Evolutionary conservation across 768 basidiomycete species (phyloP).

Genomic region (Cytidiella melzeri): DNA sequence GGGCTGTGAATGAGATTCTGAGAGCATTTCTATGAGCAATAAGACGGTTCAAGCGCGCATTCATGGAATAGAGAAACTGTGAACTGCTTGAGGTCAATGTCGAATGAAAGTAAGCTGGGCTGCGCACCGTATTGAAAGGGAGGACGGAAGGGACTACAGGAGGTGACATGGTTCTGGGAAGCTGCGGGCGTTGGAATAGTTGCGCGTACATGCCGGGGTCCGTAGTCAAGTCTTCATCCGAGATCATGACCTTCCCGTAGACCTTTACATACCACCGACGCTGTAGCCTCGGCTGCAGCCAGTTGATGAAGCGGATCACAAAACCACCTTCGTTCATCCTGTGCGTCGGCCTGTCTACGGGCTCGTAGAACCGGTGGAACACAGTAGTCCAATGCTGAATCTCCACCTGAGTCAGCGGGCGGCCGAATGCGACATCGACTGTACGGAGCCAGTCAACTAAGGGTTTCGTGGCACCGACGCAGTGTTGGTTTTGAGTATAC

Average conservation of each 20-base stretch:
- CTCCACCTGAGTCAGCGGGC: slow-evolving; percentile 22
- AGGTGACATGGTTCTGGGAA: slow-evolving; percentile 21
- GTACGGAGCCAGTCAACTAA: slow-evolving; percentile 33
- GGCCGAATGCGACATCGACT: slow-evolving; percentile 24
- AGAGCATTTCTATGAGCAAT: slow-evolving; percentile 44
- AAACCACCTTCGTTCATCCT: slow-evolving; percentile 36
- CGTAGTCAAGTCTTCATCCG: slow-evolving; percentile 12
- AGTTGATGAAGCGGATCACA: slow-evolving; percentile 39
- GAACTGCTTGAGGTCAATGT: not conserved
- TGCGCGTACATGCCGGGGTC: slow-evolving; percentile 7
- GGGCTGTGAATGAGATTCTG: slow-evolving; percentile 36
- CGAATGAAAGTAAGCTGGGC: not conserved
- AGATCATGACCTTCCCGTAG: slow-evolving; percentile 26
- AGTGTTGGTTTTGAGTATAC: slow-evolving; percentile 26
- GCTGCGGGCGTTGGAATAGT: slow-evolving; percentile 15
- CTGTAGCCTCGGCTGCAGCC: slow-evolving; percentile 37
- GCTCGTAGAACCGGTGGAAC: slow-evolving; percentile 27
- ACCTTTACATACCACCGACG: slow-evolving; percentile 35
- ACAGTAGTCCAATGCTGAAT: slow-evolving; percentile 26
- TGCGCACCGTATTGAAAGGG: slow-evolving; percentile 43
- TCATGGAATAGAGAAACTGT: slow-evolving; percentile 42
- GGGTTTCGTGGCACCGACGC: slow-evolving; percentile 20
- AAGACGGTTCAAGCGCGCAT: slow-evolving; percentile 34
- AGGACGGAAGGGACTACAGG: slow-evolving; percentile 36
- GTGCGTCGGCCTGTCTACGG: slow-evolving; percentile 15